These are phyloP conservation scores for Russula compacta DNA, from an alignment of 768 basidiomycete species.

Conservation along the genomic window DNA sequence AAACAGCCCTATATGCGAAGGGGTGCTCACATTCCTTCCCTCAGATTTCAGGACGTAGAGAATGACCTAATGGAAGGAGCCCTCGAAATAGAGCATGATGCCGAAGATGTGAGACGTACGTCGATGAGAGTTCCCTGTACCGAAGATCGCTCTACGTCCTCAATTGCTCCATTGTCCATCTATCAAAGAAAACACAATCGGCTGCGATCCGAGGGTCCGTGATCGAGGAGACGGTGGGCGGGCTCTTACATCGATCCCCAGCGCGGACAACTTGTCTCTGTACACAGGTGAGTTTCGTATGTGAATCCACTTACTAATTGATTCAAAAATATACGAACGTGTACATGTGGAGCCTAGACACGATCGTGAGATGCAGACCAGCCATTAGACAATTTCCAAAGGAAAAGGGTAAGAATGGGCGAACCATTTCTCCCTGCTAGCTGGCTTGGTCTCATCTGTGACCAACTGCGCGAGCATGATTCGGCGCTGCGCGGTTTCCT, in stretches of 20 bases:
- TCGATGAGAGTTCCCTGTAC: not conserved
- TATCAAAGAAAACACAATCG: not conserved
- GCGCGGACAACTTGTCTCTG: conserved; percentile 10
- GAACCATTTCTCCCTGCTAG: conserved; percentile 4
- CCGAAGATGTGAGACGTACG: not conserved
- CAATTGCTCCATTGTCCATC: conserved; percentile 1
- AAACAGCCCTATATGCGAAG: not conserved
- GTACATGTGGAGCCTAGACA: conserved; percentile 6
- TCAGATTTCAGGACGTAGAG: not conserved
- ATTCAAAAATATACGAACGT: not conserved
- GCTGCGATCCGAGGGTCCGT: not conserved
- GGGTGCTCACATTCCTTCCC: conserved; percentile 7
- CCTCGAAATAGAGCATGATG: too few species aligned
- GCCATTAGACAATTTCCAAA: not conserved
- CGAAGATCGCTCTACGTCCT: not conserved
- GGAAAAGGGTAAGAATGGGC: not conserved
- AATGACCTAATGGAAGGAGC: not conserved
- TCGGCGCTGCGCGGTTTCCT: conserved; percentile 13
- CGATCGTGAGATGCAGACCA: not conserved
- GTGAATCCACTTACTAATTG: too few species aligned
- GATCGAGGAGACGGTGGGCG: not conserved
- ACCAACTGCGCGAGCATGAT: conserved; percentile 15
- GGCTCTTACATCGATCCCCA: conserved; percentile 12
- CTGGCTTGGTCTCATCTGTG: conserved; percentile 8
- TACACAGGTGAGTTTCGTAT: not conserved